Percentiles rank a stretch among this genome's conserved stretches.
Conservation (phyloP, 2,329 filamentous ascomycete species). For the Coniella lustricola region DNA sequence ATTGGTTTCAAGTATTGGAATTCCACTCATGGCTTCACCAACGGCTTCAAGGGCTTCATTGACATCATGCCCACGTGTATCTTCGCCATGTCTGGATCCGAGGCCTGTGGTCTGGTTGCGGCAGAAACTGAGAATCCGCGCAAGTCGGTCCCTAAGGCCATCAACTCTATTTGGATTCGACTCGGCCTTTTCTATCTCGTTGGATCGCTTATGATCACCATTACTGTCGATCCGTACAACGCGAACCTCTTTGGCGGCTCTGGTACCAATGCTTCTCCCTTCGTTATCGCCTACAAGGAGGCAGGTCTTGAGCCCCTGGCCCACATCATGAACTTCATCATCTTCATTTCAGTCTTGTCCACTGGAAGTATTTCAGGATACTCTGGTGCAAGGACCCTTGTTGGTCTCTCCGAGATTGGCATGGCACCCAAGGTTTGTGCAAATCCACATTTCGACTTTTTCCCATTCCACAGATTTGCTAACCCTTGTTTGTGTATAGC, state of each 20-base stretch:
- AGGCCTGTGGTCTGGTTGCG: slow-evolving; percentile 35
- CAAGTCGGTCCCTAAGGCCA: slow-evolving; percentile 35
- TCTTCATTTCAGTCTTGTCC: slow-evolving; percentile 39
- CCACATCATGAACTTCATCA: slow-evolving; percentile 41
- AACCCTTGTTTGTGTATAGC: slow-evolving; percentile 10
- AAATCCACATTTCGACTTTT: not conserved
- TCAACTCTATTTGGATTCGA: slow-evolving; percentile 39
- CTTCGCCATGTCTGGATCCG: slow-evolving; percentile 46
- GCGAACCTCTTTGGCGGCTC: slow-evolving; percentile 32
- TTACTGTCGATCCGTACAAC: slow-evolving; percentile 35
- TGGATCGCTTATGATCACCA: slow-evolving; percentile 36
- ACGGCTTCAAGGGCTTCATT: slow-evolving; percentile 45
- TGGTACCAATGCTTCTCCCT: slow-evolving; percentile 38
- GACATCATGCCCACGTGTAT: slow-evolving; percentile 39
- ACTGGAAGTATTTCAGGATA: slow-evolving; percentile 37
- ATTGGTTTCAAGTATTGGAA: slow-evolving; percentile 41
- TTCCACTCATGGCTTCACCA: slow-evolving; percentile 28
- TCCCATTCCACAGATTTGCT: not conserved
- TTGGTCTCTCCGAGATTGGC: slow-evolving; percentile 35
- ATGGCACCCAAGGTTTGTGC: slow-evolving; percentile 30
- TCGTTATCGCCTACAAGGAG: slow-evolving; percentile 37
- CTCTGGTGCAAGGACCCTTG: slow-evolving; percentile 34
- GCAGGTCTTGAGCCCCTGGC: slow-evolving; percentile 32
- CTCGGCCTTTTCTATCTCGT: slow-evolving; percentile 38
- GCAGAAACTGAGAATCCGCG: slow-evolving; percentile 36